A percentile compares a stretch with the other conserved stretches of the same genome.
Conservation (phyloP, 495 filamentous ascomycete genomes). For the Alectoria sarmentosa region DNA sequence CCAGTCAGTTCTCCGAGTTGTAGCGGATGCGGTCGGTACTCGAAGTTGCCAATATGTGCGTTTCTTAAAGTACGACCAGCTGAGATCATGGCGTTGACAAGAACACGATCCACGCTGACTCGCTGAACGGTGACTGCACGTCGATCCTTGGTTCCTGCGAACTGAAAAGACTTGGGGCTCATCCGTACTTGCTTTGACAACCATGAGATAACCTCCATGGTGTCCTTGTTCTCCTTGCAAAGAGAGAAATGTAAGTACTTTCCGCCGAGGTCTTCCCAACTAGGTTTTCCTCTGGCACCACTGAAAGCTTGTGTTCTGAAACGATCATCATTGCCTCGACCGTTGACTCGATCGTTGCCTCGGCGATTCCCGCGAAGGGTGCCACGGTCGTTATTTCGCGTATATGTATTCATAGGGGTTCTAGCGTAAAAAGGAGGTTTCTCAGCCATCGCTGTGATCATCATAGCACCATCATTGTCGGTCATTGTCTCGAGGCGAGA, state of each 20-base stretch:
- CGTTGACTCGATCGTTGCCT: slow-evolving; percentile 22
- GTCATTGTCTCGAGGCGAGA: slow-evolving; percentile 60
- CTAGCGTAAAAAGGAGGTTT: slow-evolving; percentile 32
- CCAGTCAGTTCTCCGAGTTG: slow-evolving; percentile 76
- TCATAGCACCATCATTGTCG: slow-evolving; percentile 50
- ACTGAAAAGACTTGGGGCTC: slow-evolving; percentile 63
- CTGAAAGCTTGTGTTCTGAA: not conserved
- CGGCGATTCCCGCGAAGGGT: not conserved
- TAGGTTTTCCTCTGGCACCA: slow-evolving; percentile 28
- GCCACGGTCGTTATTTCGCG: slow-evolving; percentile 3
- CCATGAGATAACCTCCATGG: slow-evolving; percentile 80
- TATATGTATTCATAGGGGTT: slow-evolving; percentile 10
- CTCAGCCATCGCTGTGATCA: slow-evolving; percentile 45
- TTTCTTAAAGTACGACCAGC: slow-evolving; percentile 56
- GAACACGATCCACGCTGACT: slow-evolving; percentile 62
- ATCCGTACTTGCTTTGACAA: slow-evolving; percentile 62
- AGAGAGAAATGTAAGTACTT: slow-evolving; percentile 87
- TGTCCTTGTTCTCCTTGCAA: slow-evolving; percentile 98
- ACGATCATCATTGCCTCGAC: slow-evolving; percentile 24
- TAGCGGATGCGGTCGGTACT: slow-evolving; percentile 60
- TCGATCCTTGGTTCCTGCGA: slow-evolving; percentile 91
- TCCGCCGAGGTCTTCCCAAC: slow-evolving; percentile 61
- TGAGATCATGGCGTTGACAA: slow-evolving; percentile 52
- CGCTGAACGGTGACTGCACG: slow-evolving; percentile 84
- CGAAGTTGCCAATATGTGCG: slow-evolving; percentile 69